Percentiles rank a stretch among this genome's conserved stretches.
phyloP scores from a whole-genome alignment of 2,329 filamentous ascomycete genomes.

The Cordyceps cateniannulata region DNA sequence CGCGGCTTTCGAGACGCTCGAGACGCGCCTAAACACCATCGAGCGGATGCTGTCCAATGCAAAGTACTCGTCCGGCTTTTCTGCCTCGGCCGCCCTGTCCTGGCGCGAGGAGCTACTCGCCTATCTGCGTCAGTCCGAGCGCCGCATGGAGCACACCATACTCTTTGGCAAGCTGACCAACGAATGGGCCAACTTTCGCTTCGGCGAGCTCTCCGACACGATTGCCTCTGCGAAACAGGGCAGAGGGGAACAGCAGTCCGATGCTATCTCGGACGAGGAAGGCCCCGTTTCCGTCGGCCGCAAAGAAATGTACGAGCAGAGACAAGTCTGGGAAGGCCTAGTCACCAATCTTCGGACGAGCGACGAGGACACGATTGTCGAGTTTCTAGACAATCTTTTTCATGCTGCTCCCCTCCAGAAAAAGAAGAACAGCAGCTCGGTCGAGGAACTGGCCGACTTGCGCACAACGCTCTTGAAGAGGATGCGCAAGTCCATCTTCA shows the following conservation, averaged over 20 bases:
- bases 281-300: conserved; percentile 43
- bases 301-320: conserved; percentile 46
- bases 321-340: conserved; percentile 46
- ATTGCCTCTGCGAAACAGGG: not conserved
- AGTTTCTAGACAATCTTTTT: conserved; percentile 48
- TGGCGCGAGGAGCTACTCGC: conserved; percentile 11
- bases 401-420: not conserved
- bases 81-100: not conserved
- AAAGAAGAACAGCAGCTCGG: not conserved
- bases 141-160: conserved; percentile 7
- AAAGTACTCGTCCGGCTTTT: conserved; percentile 9
- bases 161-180: conserved; percentile 4
- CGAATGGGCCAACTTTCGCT: conserved; percentile 11
- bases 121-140: conserved; percentile 5
- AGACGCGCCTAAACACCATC: conserved; percentile 1
- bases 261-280: not conserved
- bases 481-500: not conserved
- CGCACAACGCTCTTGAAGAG: not conserved
- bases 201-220: conserved; percentile 5
- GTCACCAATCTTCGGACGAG: conserved; percentile 46
- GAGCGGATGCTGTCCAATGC: conserved; percentile 12
- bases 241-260: not conserved
- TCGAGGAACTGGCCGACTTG: conserved; percentile 2
- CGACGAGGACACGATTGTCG: conserved; percentile 37
- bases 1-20: not conserved